phyloP scores from a whole-genome alignment of 1,284 basidiomycete genomes.

The Apiotrichum mycotoxinovorans region DNA sequence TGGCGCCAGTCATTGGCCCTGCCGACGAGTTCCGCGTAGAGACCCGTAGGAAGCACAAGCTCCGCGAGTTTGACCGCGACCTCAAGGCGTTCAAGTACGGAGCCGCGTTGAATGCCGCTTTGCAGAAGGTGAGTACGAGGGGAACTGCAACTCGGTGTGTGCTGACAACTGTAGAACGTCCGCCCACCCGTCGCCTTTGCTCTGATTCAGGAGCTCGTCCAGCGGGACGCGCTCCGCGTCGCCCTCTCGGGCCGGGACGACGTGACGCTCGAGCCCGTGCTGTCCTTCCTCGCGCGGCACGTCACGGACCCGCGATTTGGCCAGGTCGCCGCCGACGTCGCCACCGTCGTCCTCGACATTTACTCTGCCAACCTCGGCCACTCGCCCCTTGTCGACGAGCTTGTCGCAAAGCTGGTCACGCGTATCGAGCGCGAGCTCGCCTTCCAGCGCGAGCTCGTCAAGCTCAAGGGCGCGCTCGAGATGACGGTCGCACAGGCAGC shows the following conservation, averaged over 20 bases:
- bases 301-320: conserved; percentile 88
- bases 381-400: conserved; percentile 83
- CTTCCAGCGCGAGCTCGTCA: conserved; percentile 85
- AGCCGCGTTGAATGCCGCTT: conserved; percentile 84
- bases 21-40: conserved; percentile 71
- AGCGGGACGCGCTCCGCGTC: conserved; percentile 81
- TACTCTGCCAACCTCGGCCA: conserved; percentile 88
- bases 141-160: neutral
- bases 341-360: conserved; percentile 81
- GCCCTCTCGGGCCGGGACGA: conserved; percentile 91
- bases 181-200: conserved; percentile 84
- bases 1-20: conserved; percentile 54
- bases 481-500: conserved; percentile 72
- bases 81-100: conserved; percentile 93
- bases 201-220: conserved; percentile 86
- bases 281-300: conserved; percentile 79
- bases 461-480: conserved; percentile 81
- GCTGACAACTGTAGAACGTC: conserved; percentile 50
- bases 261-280: conserved; percentile 84
- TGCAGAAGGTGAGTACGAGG: conserved; percentile 63
- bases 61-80: conserved; percentile 84
- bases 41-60: conserved; percentile 64
- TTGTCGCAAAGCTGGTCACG: conserved; percentile 76
- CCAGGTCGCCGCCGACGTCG: conserved; percentile 77
- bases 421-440: conserved; percentile 80